Evolutionary conservation across 306 rosid species (phyloP).

Genomic region (Quercus variabilis): DNA sequence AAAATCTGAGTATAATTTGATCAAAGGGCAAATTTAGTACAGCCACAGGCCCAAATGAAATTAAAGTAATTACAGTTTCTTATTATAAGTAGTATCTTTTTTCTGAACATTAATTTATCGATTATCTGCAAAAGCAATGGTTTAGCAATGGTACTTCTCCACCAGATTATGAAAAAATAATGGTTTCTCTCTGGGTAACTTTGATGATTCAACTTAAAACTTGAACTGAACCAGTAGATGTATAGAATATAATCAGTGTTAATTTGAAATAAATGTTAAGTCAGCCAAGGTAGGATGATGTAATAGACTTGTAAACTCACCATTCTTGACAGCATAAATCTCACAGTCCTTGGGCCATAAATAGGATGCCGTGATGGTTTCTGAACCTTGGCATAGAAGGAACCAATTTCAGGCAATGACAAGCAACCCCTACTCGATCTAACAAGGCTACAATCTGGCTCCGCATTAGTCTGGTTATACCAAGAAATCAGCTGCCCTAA

Average conservation of each 20-base stretch:
- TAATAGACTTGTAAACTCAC: constrained; percentile 36
- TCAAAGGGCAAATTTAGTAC: background rate
- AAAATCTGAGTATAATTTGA: too few relatives aligned
- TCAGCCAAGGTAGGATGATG: background rate
- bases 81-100: background rate
- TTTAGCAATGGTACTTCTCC: too few relatives aligned
- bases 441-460: constrained; percentile 74
- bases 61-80: background rate
- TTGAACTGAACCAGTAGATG: too few relatives aligned
- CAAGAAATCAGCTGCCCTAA: constrained; percentile 96
- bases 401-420: constrained; percentile 79
- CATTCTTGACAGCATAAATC: constrained; percentile 90
- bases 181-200: too few relatives aligned
- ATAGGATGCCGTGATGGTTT: constrained; percentile 80
- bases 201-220: too few relatives aligned
- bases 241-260: background rate
- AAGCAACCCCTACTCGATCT: constrained; percentile 84
- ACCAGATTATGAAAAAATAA: too few relatives aligned
- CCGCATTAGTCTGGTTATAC: constrained; percentile 83
- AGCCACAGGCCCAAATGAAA: background rate
- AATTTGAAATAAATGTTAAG: background rate
- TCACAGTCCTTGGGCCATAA: constrained; percentile 89
- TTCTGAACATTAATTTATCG: background rate
- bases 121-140: background rate
- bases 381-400: constrained; percentile 84